phyloP scores from a whole-genome alignment of 306 rosid species.

The Castanea mollissima region DNA sequence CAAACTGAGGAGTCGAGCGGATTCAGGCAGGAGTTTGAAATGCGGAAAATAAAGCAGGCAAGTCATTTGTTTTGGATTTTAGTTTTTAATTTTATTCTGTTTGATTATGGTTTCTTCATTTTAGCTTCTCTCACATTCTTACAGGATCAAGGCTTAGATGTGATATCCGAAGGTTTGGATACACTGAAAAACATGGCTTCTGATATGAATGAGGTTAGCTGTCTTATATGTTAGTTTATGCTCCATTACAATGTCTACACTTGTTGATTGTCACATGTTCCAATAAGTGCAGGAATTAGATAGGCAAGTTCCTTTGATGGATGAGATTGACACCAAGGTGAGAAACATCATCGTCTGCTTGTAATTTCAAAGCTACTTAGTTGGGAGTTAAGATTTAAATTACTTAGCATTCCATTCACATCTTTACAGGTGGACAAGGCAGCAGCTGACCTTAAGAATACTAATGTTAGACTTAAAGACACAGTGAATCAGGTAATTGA shows the following conservation, averaged over 20 bases:
- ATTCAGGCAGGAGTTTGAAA: constrained; percentile 93
- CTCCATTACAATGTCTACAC: background rate
- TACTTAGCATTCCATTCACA: constrained; percentile 13
- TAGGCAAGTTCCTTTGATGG: constrained; percentile 98
- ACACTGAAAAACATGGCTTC: constrained; percentile 94
- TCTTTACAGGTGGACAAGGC: constrained; percentile 84
- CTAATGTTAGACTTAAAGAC: constrained; percentile 89
- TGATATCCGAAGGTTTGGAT: constrained; percentile 92
- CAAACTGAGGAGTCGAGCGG: constrained; percentile 68
- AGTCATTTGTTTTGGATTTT: constrained; percentile 32
- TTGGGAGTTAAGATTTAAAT: constrained; percentile 18
- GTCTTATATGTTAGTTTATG: constrained; percentile 15
- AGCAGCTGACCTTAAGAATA: constrained; percentile 88
- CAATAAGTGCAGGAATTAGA: constrained; percentile 70
- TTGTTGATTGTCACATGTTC: background rate
- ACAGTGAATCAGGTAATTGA: constrained; percentile 84
- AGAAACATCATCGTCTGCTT: constrained; percentile 19
- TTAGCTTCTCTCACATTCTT: constrained; percentile 19
- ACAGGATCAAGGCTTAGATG: constrained; percentile 97
- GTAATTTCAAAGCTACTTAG: background rate
- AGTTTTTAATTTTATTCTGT: background rate
- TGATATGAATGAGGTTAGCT: constrained; percentile 93
- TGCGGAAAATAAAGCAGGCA: constrained; percentile 87
- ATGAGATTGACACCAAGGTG: constrained; percentile 96
- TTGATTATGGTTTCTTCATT: constrained; percentile 3